These are phyloP conservation scores for Trichoderma asperelloides DNA, from an alignment of 495 filamentous ascomycete genomes.

Conservation along the genomic window DNA sequence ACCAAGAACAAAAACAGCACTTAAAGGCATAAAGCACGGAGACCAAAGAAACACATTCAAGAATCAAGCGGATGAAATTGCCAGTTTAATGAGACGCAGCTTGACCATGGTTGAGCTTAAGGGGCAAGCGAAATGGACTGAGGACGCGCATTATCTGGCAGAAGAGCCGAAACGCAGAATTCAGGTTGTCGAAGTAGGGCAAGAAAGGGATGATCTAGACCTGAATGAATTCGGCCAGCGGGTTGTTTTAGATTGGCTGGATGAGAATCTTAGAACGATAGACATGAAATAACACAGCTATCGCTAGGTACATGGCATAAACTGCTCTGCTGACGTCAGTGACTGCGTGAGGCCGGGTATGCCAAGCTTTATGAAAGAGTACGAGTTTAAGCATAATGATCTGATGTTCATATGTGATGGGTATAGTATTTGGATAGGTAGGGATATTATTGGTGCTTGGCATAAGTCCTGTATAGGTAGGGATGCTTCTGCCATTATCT, in stretches of 20 bases:
- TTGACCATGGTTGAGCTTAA: constrained; percentile 26
- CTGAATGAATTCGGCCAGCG: constrained; percentile 14
- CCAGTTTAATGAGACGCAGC: constrained; percentile 27
- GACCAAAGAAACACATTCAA: constrained; percentile 21
- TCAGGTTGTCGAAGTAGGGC: constrained; percentile 14
- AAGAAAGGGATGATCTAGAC: background rate
- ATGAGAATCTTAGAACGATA: background rate
- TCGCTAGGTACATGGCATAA: background rate
- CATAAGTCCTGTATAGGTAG: no score
- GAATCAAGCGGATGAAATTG: constrained; percentile 28
- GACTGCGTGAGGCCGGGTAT: no score
- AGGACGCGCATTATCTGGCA: constrained; percentile 15
- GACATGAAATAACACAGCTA: background rate
- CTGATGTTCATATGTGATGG: no score
- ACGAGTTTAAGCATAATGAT: no score
- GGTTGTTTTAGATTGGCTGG: constrained; percentile 20
- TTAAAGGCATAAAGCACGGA: background rate
- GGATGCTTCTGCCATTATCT: no score
- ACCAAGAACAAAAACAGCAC: background rate
- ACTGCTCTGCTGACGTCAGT: no score
- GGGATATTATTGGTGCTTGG: no score
- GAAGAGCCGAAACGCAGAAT: constrained; percentile 16
- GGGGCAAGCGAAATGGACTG: constrained; percentile 20
- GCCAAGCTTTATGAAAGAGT: no score
- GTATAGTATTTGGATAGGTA: no score